A percentile compares a stretch with the other conserved stretches of the same genome.
Evolutionary conservation across 345 rosid species (phyloP).

Genomic region (Aquilaria sinensis): DNA sequence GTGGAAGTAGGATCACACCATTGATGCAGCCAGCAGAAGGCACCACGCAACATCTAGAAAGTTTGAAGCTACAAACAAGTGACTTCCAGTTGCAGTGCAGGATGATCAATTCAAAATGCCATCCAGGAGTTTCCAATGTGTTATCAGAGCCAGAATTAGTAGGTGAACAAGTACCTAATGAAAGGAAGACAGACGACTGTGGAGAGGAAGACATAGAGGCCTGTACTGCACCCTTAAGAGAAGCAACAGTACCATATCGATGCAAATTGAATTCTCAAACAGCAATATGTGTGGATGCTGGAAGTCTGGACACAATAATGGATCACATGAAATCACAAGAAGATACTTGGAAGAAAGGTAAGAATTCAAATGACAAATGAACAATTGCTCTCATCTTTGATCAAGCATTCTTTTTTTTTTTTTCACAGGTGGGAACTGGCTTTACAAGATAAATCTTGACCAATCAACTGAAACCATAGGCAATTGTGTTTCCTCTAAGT

Average conservation of each 20-base stretch:
- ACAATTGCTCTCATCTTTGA: constrained; percentile 3
- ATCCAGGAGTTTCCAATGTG: constrained; percentile 18
- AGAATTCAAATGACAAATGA: constrained; percentile 8
- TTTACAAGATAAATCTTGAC: background rate
- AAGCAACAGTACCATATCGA: constrained; percentile 5
- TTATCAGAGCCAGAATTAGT: constrained; percentile 15
- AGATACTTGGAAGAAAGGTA: constrained; percentile 32
- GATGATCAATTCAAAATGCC: constrained; percentile 11
- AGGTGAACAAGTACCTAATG: constrained; percentile 15
- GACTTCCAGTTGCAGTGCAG: constrained; percentile 7
- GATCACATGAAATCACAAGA: constrained; percentile 17
- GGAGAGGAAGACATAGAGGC: constrained; percentile 12
- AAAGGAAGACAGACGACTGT: constrained; percentile 13
- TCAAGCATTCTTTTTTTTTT: background rate
- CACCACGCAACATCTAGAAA: constrained; percentile 8
- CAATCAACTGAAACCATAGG: constrained; percentile 5
- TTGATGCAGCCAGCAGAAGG: constrained; percentile 15
- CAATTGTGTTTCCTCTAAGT: background rate
- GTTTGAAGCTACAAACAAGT: constrained; percentile 1
- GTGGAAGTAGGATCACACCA: constrained; percentile 3
- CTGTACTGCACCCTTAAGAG: constrained; percentile 11
- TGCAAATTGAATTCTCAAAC: constrained; percentile 25
- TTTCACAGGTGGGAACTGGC: constrained; percentile 12
- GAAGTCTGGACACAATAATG: constrained; percentile 12
- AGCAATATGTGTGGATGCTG: constrained; percentile 22